phyloP scores from a whole-genome alignment of 176 grass and related monocot species.

The Aechmea fasciata region DNA sequence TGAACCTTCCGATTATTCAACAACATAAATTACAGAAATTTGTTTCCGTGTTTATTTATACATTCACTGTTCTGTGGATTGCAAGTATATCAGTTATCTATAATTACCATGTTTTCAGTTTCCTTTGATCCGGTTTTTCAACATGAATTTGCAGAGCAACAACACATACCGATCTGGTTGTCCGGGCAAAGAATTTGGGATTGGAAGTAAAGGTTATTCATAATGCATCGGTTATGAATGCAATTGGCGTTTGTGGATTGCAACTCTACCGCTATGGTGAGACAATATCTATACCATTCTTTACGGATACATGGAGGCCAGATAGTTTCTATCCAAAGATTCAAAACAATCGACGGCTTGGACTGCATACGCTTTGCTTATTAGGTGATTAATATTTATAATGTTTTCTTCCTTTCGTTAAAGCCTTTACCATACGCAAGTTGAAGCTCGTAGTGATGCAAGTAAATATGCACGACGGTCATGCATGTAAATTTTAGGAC shows the following conservation, averaged over 20 bases:
- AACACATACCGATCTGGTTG: conserved; percentile 85
- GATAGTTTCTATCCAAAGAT: conserved; percentile 97
- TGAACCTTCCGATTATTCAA: no score
- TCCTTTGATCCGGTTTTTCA: background rate
- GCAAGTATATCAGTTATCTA: no score
- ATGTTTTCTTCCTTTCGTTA: background rate
- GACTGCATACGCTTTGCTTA: conserved; percentile 90
- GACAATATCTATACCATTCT: conserved; percentile 92
- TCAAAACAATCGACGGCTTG: conserved; percentile 59
- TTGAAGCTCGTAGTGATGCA: background rate
- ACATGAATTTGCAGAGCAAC: conserved; percentile 51
- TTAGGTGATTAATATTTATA: conserved; percentile 41
- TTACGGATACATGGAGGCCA: conserved; percentile 86
- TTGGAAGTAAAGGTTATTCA: conserved; percentile 77
- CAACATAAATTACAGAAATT: no score
- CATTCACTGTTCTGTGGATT: no score
- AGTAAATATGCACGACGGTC: background rate
- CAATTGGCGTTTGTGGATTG: conserved; percentile 77
- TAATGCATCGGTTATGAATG: conserved; percentile 92
- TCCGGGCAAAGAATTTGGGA: conserved; percentile 74
- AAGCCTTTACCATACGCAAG: background rate
- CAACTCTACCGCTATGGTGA: conserved; percentile 93
- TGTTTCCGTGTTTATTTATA: no score
- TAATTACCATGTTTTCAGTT: background rate
- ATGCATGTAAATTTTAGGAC: conserved; percentile 18